Evolutionary conservation across 2,329 filamentous ascomycete species (phyloP), one percentile per base, ranked within the genome.

Genomic region (Pseudocercospora cruenta): DNA sequence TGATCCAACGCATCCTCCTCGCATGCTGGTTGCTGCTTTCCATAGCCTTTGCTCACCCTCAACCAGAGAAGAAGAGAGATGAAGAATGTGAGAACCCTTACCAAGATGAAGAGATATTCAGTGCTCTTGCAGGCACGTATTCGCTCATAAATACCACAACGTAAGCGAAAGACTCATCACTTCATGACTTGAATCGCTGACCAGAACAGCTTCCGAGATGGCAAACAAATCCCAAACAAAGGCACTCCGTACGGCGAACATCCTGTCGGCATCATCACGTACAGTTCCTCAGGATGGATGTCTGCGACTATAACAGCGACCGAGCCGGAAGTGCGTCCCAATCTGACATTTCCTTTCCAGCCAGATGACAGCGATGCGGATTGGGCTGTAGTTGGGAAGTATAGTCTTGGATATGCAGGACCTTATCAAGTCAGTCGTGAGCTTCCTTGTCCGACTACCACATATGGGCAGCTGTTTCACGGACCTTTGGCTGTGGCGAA

Each of bases 401-500:
- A 67, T 22, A 64, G 58, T 26, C 28, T 67, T 19, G 62, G 53
- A 2, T 62, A 65, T 26, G 65, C 65, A 4, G 62, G 62, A 22
- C 64, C 61, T 14, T 26, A 55, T 14, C 51, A 58, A 6, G 51
- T 67, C 24, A 65, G 58, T 26, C 24, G 49, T 12, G 62, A 60
- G 19, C 49, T 64, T 53, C 57, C 61, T 12, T 51, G 47, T 22
- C 55, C 62, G 6, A 67, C 49, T 12, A 62, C 53, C 16, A 62
- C 62, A 7, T 43, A 43, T 19, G 65, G 65, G 33, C 62, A 65
- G 9, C 47, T 67, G 16, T 60, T 65, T n/a, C 58, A 67, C 54
- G 66, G 66, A n/a, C 63, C 66, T 9, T 39, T 67, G 28, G 58
- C 55, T 19, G 63, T 67, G n/a, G 66, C 66, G 21, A 65, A 65